A percentile compares a stretch with the other conserved stretches of the same genome.
phyloP scores from a whole-genome alignment of 495 filamentous ascomycete genomes.

The Amniculicola lignicola region DNA sequence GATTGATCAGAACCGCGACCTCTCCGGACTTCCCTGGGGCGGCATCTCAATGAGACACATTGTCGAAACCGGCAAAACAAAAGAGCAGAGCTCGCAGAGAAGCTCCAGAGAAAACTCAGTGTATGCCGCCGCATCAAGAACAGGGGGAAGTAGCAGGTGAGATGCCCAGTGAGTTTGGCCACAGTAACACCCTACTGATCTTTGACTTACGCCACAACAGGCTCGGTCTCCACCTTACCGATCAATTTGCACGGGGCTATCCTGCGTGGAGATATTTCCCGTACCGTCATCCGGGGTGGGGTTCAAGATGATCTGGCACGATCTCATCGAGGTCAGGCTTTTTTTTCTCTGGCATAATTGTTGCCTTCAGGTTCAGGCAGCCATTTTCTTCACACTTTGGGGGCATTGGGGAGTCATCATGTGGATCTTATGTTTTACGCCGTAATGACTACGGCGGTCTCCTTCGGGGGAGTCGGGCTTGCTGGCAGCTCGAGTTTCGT shows the following conservation, averaged over 20 bases:
- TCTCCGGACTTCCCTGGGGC: slow-evolving; percentile 64
- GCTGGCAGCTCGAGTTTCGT: slow-evolving; percentile 31
- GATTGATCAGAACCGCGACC: slow-evolving; percentile 47
- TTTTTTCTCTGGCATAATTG: slow-evolving; percentile 9
- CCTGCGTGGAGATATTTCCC: slow-evolving; percentile 37
- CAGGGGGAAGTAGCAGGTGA: slow-evolving; percentile 42
- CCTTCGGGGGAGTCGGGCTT: slow-evolving; percentile 22
- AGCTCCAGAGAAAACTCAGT: slow-evolving; percentile 37
- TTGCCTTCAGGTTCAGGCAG: slow-evolving; percentile 26
- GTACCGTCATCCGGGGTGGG: slow-evolving; percentile 27
- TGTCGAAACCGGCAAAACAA: slow-evolving; percentile 52
- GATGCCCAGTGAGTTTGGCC: slow-evolving; percentile 30
- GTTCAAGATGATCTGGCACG: slow-evolving; percentile 12
- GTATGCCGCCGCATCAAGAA: slow-evolving; percentile 38
- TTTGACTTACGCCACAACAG: slow-evolving; percentile 28
- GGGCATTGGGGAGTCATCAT: slow-evolving; percentile 1
- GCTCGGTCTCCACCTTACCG: slow-evolving; percentile 39
- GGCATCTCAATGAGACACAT: slow-evolving; percentile 55
- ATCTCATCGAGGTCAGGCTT: background rate
- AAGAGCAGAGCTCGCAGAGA: slow-evolving; percentile 36
- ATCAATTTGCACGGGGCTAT: slow-evolving; percentile 39
- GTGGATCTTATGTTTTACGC: slow-evolving; percentile 23
- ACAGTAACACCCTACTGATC: background rate
- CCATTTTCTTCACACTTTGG: slow-evolving; percentile 1
- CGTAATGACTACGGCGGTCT: slow-evolving; percentile 24